phyloP scores from a whole-genome alignment of 345 rosid genomes.

The Arabis alpina region DNA sequence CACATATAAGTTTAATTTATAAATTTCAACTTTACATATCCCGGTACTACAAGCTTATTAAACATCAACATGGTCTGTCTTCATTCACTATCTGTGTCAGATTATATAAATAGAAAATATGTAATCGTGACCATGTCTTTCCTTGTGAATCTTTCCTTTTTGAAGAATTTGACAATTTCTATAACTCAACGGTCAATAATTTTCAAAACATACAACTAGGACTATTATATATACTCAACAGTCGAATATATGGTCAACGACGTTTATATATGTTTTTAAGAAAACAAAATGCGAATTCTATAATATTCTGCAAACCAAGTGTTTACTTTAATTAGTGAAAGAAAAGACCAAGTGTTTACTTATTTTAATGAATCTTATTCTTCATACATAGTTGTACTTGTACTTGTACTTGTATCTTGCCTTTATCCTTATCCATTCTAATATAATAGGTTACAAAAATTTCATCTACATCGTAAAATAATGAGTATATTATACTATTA shows the following conservation, averaged over 20 bases:
- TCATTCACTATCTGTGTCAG: too few species aligned
- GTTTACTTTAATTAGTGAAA: conserved; percentile 11
- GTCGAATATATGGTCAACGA: conserved; percentile 20
- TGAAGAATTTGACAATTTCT: conserved; percentile 33
- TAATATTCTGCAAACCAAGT: conserved; percentile 11
- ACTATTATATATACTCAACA: not conserved
- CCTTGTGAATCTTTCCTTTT: conserved; percentile 20
- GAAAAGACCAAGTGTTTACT: conserved; percentile 28
- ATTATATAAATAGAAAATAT: not conserved
- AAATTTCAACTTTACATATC: too few species aligned
- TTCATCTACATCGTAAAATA: not conserved
- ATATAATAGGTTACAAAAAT: not conserved
- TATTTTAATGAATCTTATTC: conserved; percentile 16
- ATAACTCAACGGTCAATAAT: conserved; percentile 29
- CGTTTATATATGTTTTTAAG: not conserved
- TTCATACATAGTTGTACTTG: not conserved
- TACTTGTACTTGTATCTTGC: not conserved
- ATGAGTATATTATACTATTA: too few species aligned
- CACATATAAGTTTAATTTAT: too few species aligned
- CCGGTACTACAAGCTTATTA: too few species aligned
- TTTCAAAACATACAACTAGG: conserved; percentile 29
- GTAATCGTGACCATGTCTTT: conserved; percentile 42
- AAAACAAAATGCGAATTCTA: not conserved
- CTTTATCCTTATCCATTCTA: conserved; percentile 16
- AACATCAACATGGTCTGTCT: too few species aligned